phyloP scores from a whole-genome alignment of 1,284 basidiomycete genomes.

The Lignosus rhinocerotis region DNA sequence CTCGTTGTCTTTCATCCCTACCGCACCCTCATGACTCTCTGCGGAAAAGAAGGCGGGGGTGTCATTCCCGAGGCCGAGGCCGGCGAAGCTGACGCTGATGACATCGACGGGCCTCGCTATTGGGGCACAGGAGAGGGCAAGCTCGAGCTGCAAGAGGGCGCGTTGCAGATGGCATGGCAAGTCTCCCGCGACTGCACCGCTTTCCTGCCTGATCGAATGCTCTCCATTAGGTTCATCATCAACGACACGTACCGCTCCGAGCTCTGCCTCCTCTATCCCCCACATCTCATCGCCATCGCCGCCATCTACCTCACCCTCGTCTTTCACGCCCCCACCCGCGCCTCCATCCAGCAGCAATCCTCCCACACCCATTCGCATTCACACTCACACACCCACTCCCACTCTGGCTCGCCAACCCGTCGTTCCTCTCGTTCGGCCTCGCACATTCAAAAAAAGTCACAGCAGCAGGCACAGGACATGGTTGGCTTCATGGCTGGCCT shows the following conservation, averaged over 20 bases:
- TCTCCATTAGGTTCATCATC: constrained; percentile 78
- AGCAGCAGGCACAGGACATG: constrained; percentile 57
- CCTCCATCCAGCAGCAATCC: constrained; percentile 31
- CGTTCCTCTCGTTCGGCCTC: constrained; percentile 53
- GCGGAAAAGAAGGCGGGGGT: constrained; percentile 50
- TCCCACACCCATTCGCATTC: constrained; percentile 44
- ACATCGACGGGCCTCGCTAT: constrained; percentile 64
- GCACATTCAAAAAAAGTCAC: constrained; percentile 40
- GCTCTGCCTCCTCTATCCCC: constrained; percentile 88
- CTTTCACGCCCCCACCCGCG: constrained; percentile 57
- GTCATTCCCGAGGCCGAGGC: constrained; percentile 53
- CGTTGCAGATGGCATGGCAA: constrained; percentile 78
- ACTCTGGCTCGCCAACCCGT: constrained; percentile 32
- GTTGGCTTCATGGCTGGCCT: constrained; percentile 84
- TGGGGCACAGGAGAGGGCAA: constrained; percentile 75
- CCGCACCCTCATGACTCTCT: constrained; percentile 79
- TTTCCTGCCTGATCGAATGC: neutral
- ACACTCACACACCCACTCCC: constrained; percentile 39
- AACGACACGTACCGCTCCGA: constrained; percentile 96
- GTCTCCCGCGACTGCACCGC: constrained; percentile 13
- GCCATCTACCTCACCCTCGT: constrained; percentile 87
- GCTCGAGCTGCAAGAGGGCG: constrained; percentile 65
- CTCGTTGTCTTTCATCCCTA: constrained; percentile 94
- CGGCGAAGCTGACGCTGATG: constrained; percentile 60
- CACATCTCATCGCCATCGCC: constrained; percentile 91